phyloP scores from a whole-genome alignment of 2,329 filamentous ascomycete species.

The Penicillium sp. region DNA sequence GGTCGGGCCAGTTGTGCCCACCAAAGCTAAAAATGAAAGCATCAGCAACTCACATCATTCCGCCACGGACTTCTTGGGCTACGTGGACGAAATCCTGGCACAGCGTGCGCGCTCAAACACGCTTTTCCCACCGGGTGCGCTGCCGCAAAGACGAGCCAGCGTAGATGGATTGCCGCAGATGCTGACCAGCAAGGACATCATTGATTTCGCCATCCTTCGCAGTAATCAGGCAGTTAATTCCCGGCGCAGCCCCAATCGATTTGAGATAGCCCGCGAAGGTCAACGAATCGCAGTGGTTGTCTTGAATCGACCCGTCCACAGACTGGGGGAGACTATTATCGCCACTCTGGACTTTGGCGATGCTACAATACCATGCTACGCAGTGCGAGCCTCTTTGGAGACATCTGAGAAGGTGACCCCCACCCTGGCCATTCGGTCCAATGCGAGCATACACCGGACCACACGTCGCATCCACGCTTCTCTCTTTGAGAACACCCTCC shows the following conservation, averaged over 20 bases:
- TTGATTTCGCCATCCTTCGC: slow-evolving; percentile 85
- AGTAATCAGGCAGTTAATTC: slow-evolving; percentile 69
- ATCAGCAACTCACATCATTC: slow-evolving; percentile 46
- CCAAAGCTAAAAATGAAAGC: slow-evolving; percentile 42
- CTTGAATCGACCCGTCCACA: slow-evolving; percentile 83
- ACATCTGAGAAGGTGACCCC: slow-evolving; percentile 81
- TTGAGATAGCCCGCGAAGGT: slow-evolving; percentile 93
- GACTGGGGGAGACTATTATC: slow-evolving; percentile 83
- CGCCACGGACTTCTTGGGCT: slow-evolving; percentile 70
- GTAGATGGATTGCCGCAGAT: slow-evolving; percentile 56
- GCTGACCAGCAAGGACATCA: slow-evolving; percentile 74
- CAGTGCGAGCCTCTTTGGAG: slow-evolving; percentile 80
- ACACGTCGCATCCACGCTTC: slow-evolving; percentile 80
- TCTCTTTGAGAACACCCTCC: slow-evolving; percentile 80
- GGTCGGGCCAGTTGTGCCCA: slow-evolving; percentile 43
- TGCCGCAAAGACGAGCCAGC: slow-evolving; percentile 62
- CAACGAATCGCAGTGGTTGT: slow-evolving; percentile 87
- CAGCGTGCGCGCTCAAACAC: slow-evolving; percentile 56
- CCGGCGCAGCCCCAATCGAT: slow-evolving; percentile 85
- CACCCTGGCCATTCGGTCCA: slow-evolving; percentile 78
- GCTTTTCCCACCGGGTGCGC: slow-evolving; percentile 67
- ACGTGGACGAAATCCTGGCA: slow-evolving; percentile 74
- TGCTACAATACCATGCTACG: slow-evolving; percentile 79
- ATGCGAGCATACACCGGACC: slow-evolving; percentile 81
- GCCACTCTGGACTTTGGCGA: slow-evolving; percentile 81